Evolutionary conservation across 2,329 filamentous ascomycete species (phyloP).

Genomic region (Fusarium sp.): DNA sequence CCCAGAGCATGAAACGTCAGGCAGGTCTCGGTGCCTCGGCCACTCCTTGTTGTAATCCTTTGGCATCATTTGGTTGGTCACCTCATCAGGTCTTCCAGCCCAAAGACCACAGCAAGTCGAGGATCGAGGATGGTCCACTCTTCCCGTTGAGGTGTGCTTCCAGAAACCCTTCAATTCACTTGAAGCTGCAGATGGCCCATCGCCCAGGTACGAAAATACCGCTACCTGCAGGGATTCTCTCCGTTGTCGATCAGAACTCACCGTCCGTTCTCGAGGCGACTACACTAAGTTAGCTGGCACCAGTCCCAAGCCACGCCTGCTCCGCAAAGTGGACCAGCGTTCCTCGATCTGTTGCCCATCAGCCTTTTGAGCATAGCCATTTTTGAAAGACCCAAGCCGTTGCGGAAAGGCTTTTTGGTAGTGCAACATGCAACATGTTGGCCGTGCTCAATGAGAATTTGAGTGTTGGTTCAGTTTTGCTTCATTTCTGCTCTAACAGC

Average conservation of each 20-base stretch:
- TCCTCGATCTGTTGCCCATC: constrained; percentile 28
- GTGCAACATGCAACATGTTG: constrained; percentile 17
- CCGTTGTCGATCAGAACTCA: constrained; percentile 44
- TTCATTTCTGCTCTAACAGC: background rate
- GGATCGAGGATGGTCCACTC: constrained; percentile 29
- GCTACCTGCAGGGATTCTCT: constrained; percentile 39
- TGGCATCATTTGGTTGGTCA: constrained; percentile 32
- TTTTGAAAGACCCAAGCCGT: constrained; percentile 35
- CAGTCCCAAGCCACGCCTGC: constrained; percentile 27
- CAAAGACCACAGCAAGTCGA: constrained; percentile 17
- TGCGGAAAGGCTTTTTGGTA: constrained; percentile 26
- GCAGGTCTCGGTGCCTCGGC: constrained; percentile 22
- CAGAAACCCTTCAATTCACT: constrained; percentile 41
- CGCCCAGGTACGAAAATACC: constrained; percentile 39
- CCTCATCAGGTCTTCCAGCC: constrained; percentile 32
- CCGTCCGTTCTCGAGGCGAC: constrained; percentile 43
- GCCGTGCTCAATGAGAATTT: constrained; percentile 20
- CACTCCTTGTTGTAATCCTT: constrained; percentile 19
- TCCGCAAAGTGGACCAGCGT: constrained; percentile 31
- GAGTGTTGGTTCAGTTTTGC: constrained; percentile 6
- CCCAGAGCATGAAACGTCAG: constrained; percentile 23
- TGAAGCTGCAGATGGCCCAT: background rate
- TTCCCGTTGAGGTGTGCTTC: constrained; percentile 45
- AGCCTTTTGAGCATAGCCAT: constrained; percentile 38
- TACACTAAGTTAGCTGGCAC: constrained; percentile 15